Conservation (phyloP, 306 rosid species). For the Dalbergia cochinchinensis region DNA sequence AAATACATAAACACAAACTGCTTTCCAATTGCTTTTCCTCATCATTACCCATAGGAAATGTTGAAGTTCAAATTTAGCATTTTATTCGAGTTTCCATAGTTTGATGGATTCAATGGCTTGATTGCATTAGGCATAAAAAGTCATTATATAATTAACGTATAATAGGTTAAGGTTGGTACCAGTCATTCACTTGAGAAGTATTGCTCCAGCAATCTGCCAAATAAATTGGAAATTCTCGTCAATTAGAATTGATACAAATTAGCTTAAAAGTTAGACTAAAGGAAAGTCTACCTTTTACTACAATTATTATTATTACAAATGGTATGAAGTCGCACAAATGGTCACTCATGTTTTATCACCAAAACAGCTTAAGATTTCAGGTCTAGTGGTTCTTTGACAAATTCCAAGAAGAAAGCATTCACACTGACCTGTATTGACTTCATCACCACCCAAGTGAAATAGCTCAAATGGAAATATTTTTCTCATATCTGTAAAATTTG, state of each 20-base stretch:
- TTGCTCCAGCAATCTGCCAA: constrained; percentile 93
- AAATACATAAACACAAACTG: not conserved
- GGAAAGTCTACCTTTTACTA: constrained; percentile 8
- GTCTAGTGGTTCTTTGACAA: not conserved
- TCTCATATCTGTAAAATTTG: constrained; percentile 80
- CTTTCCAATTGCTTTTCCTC: constrained; percentile 13
- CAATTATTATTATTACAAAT: constrained; percentile 12
- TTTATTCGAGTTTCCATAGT: constrained; percentile 31
- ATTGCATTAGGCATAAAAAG: not conserved
- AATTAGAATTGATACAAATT: constrained; percentile 31
- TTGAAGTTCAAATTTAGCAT: constrained; percentile 16
- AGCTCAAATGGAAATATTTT: constrained; percentile 95
- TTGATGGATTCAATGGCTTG: constrained; percentile 27
- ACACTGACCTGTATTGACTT: constrained; percentile 89
- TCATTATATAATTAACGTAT: constrained; percentile 19
- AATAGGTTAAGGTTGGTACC: constrained; percentile 59
- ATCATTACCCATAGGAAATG: not conserved
- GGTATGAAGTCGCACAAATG: not conserved
- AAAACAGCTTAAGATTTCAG: constrained; percentile 31
- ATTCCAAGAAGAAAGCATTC: constrained; percentile 43
- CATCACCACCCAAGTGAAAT: constrained; percentile 99
- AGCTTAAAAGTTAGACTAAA: not conserved
- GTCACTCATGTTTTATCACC: constrained; percentile 31
- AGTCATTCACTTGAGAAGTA: constrained; percentile 66
- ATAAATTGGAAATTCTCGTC: constrained; percentile 40